Evolutionary conservation across 23 red algal species (phyloP).

Genomic region (Pyropia yezoensis): DNA sequence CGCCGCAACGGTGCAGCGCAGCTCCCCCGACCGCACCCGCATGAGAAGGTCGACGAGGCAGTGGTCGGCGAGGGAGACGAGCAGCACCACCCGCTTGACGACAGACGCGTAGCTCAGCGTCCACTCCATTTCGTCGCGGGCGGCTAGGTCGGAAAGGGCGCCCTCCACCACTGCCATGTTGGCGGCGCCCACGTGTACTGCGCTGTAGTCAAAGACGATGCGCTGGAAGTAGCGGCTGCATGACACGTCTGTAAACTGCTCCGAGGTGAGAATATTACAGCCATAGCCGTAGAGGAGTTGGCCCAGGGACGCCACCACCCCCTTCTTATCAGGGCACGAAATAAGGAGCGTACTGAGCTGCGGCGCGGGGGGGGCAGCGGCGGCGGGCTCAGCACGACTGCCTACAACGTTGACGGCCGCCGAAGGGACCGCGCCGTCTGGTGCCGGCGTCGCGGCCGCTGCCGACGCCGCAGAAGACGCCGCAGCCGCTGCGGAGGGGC

Average conservation of each 20-base stretch:
- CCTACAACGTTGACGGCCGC: too few species aligned
- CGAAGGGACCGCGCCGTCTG: too few species aligned
- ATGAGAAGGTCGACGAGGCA: slow-evolving; percentile 8
- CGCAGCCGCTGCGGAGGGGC: too few species aligned
- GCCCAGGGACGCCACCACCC: neutral
- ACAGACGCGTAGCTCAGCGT: neutral
- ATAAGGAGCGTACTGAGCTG: neutral
- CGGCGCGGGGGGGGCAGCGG: too few species aligned
- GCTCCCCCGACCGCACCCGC: slow-evolving; percentile 4
- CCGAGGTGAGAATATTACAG: neutral
- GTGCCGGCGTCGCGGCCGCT: too few species aligned
- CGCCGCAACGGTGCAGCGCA: neutral
- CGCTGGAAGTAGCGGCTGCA: slow-evolving; percentile 1
- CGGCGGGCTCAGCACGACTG: too few species aligned
- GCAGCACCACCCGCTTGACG: neutral
- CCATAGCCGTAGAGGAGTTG: slow-evolving; percentile 5
- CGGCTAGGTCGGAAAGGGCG: neutral
- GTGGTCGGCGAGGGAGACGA: neutral
- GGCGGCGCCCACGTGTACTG: neutral
- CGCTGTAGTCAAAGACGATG: slow-evolving; percentile 1
- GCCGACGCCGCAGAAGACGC: too few species aligned
- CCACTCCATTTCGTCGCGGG: neutral
- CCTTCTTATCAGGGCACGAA: neutral
- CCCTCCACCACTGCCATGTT: neutral
- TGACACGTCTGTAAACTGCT: neutral